Evolutionary conservation across 2,329 filamentous ascomycete genomes (phyloP).

Genomic region (Xylariaceae sp.): DNA sequence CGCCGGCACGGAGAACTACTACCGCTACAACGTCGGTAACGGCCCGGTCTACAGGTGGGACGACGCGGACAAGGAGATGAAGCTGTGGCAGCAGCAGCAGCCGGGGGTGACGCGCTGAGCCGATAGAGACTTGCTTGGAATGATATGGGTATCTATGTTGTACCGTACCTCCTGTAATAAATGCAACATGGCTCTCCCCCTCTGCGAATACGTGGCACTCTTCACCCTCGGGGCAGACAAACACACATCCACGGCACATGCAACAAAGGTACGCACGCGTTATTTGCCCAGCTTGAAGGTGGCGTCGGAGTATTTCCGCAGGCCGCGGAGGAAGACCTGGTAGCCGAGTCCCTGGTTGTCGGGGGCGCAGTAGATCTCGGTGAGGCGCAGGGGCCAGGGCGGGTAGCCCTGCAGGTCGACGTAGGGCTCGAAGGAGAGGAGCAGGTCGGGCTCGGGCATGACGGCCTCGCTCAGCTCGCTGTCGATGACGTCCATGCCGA

Average conservation of each 20-base stretch:
- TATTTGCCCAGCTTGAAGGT: slow-evolving; percentile 78
- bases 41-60: slow-evolving; percentile 66
- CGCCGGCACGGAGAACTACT: slow-evolving; percentile 74
- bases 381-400: slow-evolving; percentile 90
- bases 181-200: too few relatives aligned
- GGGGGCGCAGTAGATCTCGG: slow-evolving; percentile 78
- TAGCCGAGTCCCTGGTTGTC: slow-evolving; percentile 84
- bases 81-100: slow-evolving; percentile 26
- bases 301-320: slow-evolving; percentile 78
- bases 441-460: slow-evolving; percentile 81
- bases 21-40: slow-evolving; percentile 71
- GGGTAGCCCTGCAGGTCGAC: slow-evolving; percentile 87
- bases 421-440: slow-evolving; percentile 78
- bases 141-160: too few relatives aligned
- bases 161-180: too few relatives aligned
- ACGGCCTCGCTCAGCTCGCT: slow-evolving; percentile 74
- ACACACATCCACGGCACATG: too few relatives aligned
- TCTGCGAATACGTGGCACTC: too few relatives aligned
- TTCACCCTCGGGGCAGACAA: too few relatives aligned
- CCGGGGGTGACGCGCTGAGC: too few relatives aligned
- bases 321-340: slow-evolving; percentile 79
- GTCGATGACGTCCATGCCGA: slow-evolving; percentile 79
- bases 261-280: too few relatives aligned
- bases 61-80: slow-evolving; percentile 42
- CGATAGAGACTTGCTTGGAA: too few relatives aligned